Conservation (phyloP, 2,329 filamentous ascomycete genomes). For the Chaetomiaceae sp. region DNA sequence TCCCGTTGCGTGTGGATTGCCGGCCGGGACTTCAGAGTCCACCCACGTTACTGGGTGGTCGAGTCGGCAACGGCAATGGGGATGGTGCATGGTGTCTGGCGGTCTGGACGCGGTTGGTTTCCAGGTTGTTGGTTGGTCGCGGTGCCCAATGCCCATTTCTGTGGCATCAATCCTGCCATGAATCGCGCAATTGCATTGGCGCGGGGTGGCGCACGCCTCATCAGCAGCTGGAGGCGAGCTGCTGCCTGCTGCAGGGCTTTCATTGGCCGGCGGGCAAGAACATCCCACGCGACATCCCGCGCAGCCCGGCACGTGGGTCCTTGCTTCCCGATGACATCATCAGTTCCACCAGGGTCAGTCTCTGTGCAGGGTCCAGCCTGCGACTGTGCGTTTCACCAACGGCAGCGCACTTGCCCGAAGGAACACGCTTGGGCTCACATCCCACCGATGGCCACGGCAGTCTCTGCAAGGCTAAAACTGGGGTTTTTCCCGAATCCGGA, state of each 20-base stretch:
- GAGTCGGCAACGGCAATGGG: no score
- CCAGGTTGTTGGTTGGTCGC: background rate
- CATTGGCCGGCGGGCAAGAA: background rate
- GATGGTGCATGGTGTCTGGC: no score
- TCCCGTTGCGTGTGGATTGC: no score
- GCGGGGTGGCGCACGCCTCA: background rate
- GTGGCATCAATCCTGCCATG: conserved; percentile 13
- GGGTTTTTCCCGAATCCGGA: no score
- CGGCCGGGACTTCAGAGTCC: no score
- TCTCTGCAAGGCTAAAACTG: no score
- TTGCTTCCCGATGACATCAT: conserved; percentile 9
- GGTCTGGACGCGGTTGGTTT: no score
- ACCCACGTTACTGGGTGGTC: no score
- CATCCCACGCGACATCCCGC: conserved; percentile 11
- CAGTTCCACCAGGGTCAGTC: background rate
- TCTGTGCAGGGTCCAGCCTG: background rate
- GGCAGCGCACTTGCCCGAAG: background rate
- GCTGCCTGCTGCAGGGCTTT: background rate
- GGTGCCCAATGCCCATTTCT: background rate
- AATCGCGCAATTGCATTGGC: conserved; percentile 15
- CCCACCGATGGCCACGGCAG: background rate
- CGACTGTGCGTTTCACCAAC: background rate
- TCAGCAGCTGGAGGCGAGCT: background rate
- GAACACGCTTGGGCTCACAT: background rate
- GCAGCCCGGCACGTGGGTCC: background rate